Conservation (phyloP, 176 grass and related monocot genomes). For the Zoysia pacifica region DNA sequence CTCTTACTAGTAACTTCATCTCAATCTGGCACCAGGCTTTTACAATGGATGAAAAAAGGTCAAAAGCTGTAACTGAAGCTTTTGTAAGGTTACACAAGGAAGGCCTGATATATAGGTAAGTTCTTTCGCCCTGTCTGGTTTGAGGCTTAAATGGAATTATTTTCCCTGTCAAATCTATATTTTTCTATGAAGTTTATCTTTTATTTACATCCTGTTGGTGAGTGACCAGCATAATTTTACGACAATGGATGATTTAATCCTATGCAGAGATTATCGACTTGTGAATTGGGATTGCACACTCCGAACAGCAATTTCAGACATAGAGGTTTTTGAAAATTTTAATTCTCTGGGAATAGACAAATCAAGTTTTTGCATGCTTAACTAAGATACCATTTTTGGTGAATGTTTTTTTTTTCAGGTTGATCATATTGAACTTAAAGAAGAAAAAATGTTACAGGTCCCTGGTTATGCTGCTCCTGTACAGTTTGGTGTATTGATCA, state of each 20-base stretch:
- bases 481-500: conserved; percentile 88
- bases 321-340: conserved; percentile 58
- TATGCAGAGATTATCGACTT: conserved; percentile 75
- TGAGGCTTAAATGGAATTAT: conserved; percentile 9
- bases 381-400: conserved; percentile 16
- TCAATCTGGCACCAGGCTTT: conserved; percentile 68
- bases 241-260: background rate
- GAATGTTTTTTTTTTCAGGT: conserved; percentile 60
- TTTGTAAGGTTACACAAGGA: conserved; percentile 87
- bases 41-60: conserved; percentile 91
- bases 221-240: background rate
- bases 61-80: conserved; percentile 82
- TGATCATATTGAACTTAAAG: conserved; percentile 77
- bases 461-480: conserved; percentile 64
- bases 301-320: conserved; percentile 88
- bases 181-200: background rate
- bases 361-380: background rate
- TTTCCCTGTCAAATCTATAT: background rate
- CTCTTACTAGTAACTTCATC: conserved; percentile 25
- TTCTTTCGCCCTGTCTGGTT: conserved; percentile 30
- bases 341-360: conserved; percentile 6
- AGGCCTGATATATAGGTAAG: conserved; percentile 87
- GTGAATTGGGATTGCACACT: conserved; percentile 98
- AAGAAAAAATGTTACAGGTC: conserved; percentile 67
- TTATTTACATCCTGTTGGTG: background rate